Evolutionary conservation across 2,329 filamentous ascomycete species (phyloP), one percentile per base, ranked within the genome.

Genomic region (Exophiala aquamarina): DNA sequence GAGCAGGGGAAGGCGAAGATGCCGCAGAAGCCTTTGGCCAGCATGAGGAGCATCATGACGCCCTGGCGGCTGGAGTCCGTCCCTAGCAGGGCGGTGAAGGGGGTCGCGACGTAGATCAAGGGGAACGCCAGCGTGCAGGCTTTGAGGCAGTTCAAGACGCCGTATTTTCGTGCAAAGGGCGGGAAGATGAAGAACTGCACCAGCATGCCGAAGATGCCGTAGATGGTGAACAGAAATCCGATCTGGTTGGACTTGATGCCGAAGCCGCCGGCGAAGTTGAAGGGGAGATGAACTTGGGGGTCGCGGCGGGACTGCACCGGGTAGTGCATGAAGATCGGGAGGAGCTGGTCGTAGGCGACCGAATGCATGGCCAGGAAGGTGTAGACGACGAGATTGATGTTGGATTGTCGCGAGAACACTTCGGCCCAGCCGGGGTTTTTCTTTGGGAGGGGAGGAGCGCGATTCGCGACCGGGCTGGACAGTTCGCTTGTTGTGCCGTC

Each of bases 151-250:
- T 73, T 77, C 13, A 95, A 71, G 0, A 90, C 81, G 4, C 92
- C 92, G 54, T 81, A 89, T 17, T 76, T 76, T 23, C 81, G 76
- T 37, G 90, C 90, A 1, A 92, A 69, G 0, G 80, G 75, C 0
- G 92, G 90, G 64, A 95, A 96, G 44, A 94, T 62, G 41, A 93
- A 71, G 65, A 98, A 95, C 65, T 97, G 93, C 36, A 89, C 79
- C 14, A 93, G 57, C 61, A 91, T 89, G 57, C 88, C 89, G 8
- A 83, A 74, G 41, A 94, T 72, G 15, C 89, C 90, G 64, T 92
- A 94, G 3, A 88, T 61, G 1, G 88, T 93, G 66, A 94, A 95
- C 49, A 95, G 83, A 26, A 87, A 78, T 9, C 92, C 92, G 55
- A 97, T 96, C 39, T 81, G 76, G 49, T 82, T 79, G 1, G 87